Base-by-base conservation (phyloP, 2,329 filamentous ascomycete species). In the Fusarium hostae region DNA sequence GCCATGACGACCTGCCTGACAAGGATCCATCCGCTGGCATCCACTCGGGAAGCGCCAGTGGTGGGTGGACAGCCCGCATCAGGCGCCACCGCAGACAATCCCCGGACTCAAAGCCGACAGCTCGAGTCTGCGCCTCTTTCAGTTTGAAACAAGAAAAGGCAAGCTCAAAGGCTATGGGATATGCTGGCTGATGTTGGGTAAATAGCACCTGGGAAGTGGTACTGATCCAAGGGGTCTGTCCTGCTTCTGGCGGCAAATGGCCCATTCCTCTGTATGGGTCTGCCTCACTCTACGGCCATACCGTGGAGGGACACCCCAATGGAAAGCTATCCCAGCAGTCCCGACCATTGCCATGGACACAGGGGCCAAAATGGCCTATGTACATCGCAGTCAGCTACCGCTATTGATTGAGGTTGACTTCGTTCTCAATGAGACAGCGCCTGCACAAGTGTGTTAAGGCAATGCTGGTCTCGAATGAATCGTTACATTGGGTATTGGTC, bases 11-110 rank as follows among this genome's bases (percentile, higher is more conserved):
- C 68, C 73, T 77, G 73, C 72, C 60, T 68, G 73, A 76, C 76
- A 74, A 75, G 74, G 75, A 76, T 71, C 63, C 63, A 60, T 68
- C 68, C 56, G 66, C 60, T 75, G 67, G 67, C 75, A 76, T 78
- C 76, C 76, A 77, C 76, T 71, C 65, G 72, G 72, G 74, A 77
- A 77, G 72, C 75, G 72, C 75, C 75, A 77, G 57, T 73, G 70
- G 67, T 73, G 70, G 71, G 75, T 75, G 75, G 72, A 72, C 74
- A 76, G 67, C 75, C 73, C 69, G 75, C 75, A 77, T 74, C 70
- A 75, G 72, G 74, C 75, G 75, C 75, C 75, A 77, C 75, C 73
- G 66, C 72, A 75, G 69, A 66, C 70, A 73, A 76, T 75, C 72
- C 72, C 75, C 71, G 62, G 75, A 72, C 70, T 75, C 70, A 74